phyloP scores from a whole-genome alignment of 805 yeast species.

The Hanseniaspora jakobsenii region DNA sequence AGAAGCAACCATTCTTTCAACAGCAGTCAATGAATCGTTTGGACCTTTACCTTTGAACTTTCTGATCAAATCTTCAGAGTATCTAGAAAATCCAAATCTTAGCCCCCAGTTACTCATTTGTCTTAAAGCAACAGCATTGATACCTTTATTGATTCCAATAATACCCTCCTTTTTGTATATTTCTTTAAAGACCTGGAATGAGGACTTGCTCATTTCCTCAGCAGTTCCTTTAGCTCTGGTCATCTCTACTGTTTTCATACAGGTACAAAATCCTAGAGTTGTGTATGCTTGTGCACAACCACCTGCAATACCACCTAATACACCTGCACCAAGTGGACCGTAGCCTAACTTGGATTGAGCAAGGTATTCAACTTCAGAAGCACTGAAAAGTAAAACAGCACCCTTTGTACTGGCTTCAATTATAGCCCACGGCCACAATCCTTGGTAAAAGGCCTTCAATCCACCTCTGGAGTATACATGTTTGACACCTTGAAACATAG shows the following conservation, averaged over 20 bases:
- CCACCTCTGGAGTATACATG: conserved; percentile 94
- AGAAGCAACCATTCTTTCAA: conserved; percentile 74
- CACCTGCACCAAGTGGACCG: conserved; percentile 69
- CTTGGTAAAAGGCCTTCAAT: conserved; percentile 83
- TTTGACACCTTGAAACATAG: conserved; percentile 53
- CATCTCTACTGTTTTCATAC: conserved; percentile 98
- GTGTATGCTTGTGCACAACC: conserved; percentile 94
- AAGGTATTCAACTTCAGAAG: conserved; percentile 81
- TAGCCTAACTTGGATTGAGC: conserved; percentile 48
- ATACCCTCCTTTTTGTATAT: conserved; percentile 80
- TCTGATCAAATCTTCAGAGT: conserved; percentile 79
- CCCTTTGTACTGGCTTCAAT: conserved; percentile 98
- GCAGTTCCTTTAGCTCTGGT: conserved; percentile 72
- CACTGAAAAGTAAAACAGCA: conserved; percentile 83
- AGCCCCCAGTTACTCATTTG: conserved; percentile 99
- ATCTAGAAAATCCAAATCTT: conserved; percentile 81
- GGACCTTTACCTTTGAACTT: conserved; percentile 44
- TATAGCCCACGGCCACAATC: conserved; percentile 99
- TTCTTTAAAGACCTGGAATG: conserved; percentile 76
- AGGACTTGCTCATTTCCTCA: conserved; percentile 48
- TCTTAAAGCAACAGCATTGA: conserved; percentile 96
- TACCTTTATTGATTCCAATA: conserved; percentile 92
- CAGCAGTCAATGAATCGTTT: conserved; percentile 52
- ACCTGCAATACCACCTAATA: conserved; percentile 90
- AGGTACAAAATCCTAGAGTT: conserved; percentile 96